Conservation (phyloP, 257 asterid genomes). For the Primulina huaijiensis region DNA sequence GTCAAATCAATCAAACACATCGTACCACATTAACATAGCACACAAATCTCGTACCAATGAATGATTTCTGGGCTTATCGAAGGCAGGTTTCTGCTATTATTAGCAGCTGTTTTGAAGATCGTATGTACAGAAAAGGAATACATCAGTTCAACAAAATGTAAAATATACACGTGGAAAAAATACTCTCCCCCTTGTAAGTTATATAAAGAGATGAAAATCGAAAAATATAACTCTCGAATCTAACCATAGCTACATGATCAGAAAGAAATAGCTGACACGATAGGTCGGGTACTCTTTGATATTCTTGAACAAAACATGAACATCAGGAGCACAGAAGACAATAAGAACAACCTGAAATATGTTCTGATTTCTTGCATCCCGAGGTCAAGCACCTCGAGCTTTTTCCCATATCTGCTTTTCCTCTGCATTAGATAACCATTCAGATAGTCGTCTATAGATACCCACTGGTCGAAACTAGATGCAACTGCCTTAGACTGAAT, state of each 20-base stretch:
- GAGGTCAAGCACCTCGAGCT: constrained; percentile 85
- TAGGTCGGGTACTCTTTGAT: constrained; percentile 74
- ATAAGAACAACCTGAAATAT: constrained; percentile 81
- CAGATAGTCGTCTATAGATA: constrained; percentile 84
- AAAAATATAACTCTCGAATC: constrained; percentile 14
- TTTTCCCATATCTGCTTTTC: constrained; percentile 77
- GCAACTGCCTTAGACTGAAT: constrained; percentile 46
- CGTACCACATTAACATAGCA: background rate
- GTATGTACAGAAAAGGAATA: constrained; percentile 27
- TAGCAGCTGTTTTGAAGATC: constrained; percentile 18
- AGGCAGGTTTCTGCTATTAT: constrained; percentile 8
- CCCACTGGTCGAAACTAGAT: constrained; percentile 61
- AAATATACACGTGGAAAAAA: constrained; percentile 38
- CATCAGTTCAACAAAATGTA: constrained; percentile 23
- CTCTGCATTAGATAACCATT: constrained; percentile 81
- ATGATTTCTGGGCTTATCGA: background rate
- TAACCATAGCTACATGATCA: constrained; percentile 31
- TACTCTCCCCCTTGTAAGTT: constrained; percentile 15
- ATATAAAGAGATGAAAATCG: background rate
- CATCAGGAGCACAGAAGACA: constrained; percentile 84
- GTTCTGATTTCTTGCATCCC: constrained; percentile 95
- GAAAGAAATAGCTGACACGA: constrained; percentile 67
- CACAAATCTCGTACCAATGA: no score
- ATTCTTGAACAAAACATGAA: constrained; percentile 98
- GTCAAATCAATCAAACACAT: background rate